Base-by-base conservation (phyloP, 441 rosid genomes). In the Mallotus japonicus region DNA sequence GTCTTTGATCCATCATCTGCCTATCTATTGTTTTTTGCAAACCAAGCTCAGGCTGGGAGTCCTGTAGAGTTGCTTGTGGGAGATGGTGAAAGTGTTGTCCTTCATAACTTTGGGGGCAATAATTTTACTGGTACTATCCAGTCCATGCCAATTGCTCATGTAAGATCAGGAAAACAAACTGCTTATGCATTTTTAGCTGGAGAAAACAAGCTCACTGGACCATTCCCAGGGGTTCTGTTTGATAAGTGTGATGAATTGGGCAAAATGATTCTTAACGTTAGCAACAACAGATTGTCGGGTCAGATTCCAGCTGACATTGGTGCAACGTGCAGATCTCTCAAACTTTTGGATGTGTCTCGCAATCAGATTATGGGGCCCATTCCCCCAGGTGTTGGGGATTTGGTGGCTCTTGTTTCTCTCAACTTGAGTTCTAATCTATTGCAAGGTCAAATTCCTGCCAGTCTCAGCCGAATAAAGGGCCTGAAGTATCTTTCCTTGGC, bases 71-170 rank as follows among this genome's bases (percentile, higher is more conserved):
- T 70, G 64, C 70, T 67, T 50, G 77, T 62, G 13, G 73, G 75
- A 71, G 83, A 68, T 76, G 71, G 62, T 71, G 74, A 24, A 75
- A 67, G 75, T 57, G 50, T 58, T 24, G 69, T 87, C 42, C 62
- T 81, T 65, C 91, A 89, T 72, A 87, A 84, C 71, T 86, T 89
- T 80, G 81, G 81, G 44, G 74, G 76, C 57, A 89, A 89, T 77
- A 79, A 79, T 69, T 85, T 89, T 60, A 81, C 80, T 60, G 93
- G 91, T 60, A 68, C 70, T 34, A 73, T 89, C 44, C 67, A 67
- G 19, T 75, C 84, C 32, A 60, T 85, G 80, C 88, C 89, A 1
- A 65, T 86, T 69, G 74, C 84, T 37, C 81, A 82, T 37, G 80
- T 71, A 73, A 83, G 85, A 75, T 70, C 72, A 22, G 81, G 77